Base-by-base conservation (phyloP, 2,329 filamentous ascomycete genomes). In the Beauveria sp. region DNA sequence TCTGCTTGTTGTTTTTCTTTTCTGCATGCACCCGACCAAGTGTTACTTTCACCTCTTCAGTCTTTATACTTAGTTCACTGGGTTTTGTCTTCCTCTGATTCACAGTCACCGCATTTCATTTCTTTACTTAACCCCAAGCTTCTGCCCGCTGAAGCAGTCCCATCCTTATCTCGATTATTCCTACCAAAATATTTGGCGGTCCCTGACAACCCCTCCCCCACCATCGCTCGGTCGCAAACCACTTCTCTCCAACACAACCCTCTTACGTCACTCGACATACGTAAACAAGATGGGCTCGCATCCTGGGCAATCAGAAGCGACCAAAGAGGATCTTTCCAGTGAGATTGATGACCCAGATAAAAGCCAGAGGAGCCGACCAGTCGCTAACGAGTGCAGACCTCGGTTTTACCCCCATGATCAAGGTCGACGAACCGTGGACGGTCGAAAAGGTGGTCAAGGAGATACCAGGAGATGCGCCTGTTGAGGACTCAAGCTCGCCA, bases 401-500 rank as follows among this genome's bases (percentile, higher is more conserved):
- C 28, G 74, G 75, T 28, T 75, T 70, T 63, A 74, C 72, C 2
- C 73, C 72, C 16, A 69, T 69, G 42, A 67, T 74, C 56, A 72
- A 77, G 62, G 70, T 83, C 24, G 69, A 74, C 3, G 81, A 74
- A 9, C 71, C 76, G 49, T 87, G 84, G 84, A 75, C 77, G 0
- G 82, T 85, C 5, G 77, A 83, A 59, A 82, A 83, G 66, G 90
- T 90, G 34, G 80, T 95, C 31, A 79, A 83, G 12, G 82, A 83
- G 3, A 81, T 96, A 52, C 78, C 79, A 31, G 80, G 82, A 63
- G 65, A 64, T 55, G 65, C 83, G 81, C 84, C 83, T 2, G 69
- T 76, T 26, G 80, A 87, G 67, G 80, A 84, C 61, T 83, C 89
- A 8, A 74, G 79, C 63, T 95, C 92, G 0, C 93, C 93, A 1